A percentile compares a stretch with the other conserved stretches of the same genome.
phyloP scores from a whole-genome alignment of 2,329 filamentous ascomycete species.

The Penicillium occitanis region DNA sequence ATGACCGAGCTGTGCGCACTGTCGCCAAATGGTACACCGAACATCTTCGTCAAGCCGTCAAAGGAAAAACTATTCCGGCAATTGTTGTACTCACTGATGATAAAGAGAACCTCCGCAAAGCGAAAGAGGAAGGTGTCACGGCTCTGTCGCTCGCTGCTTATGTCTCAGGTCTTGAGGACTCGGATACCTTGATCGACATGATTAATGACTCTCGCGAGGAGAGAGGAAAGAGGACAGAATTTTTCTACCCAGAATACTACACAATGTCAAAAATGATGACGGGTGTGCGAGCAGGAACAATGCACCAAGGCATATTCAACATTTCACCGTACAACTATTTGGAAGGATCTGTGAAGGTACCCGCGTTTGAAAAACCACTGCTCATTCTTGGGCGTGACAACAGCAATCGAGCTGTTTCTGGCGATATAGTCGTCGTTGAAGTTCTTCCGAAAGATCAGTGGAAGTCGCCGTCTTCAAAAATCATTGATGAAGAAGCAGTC shows the following conservation, averaged over 20 bases:
- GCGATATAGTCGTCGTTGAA: slow-evolving; percentile 90
- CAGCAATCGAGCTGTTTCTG: slow-evolving; percentile 90
- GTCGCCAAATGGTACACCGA: slow-evolving; percentile 88
- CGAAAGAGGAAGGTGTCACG: slow-evolving; percentile 68
- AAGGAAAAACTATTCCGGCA: slow-evolving; percentile 61
- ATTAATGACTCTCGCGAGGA: slow-evolving; percentile 76
- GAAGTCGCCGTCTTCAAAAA: slow-evolving; percentile 93
- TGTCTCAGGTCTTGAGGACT: slow-evolving; percentile 78
- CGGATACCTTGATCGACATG: slow-evolving; percentile 87
- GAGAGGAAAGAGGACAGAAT: slow-evolving; percentile 64
- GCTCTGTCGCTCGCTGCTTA: slow-evolving; percentile 72
- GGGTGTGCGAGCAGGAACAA: slow-evolving; percentile 78
- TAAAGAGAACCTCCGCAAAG: slow-evolving; percentile 79
- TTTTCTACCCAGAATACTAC: slow-evolving; percentile 87
- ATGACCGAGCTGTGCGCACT: slow-evolving; percentile 84
- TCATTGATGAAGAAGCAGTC: slow-evolving; percentile 88
- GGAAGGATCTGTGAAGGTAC: slow-evolving; percentile 86
- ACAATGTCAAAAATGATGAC: slow-evolving; percentile 92
- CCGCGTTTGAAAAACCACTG: slow-evolving; percentile 84
- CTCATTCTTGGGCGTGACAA: slow-evolving; percentile 89
- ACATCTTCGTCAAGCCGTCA: slow-evolving; percentile 67
- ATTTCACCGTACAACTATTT: slow-evolving; percentile 98
- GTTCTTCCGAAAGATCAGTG: slow-evolving; percentile 91
- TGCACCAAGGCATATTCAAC: slow-evolving; percentile 95
- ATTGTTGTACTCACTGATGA: slow-evolving; percentile 96